These are phyloP conservation scores for Trichosporon coremiiforme DNA, from an alignment of 1,284 basidiomycete genomes.

Conservation along the genomic window DNA sequence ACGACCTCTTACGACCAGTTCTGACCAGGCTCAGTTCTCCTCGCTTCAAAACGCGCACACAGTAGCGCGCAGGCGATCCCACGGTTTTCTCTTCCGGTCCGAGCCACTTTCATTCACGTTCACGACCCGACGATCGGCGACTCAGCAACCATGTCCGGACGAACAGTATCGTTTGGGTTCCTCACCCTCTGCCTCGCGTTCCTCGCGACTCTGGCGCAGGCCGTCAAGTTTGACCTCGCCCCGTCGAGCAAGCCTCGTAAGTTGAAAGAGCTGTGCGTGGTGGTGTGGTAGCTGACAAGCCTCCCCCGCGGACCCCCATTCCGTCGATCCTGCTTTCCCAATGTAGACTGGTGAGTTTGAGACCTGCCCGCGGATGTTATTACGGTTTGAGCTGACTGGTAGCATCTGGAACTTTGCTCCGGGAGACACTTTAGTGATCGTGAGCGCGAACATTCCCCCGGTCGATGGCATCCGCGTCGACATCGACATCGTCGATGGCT, in stretches of 20 bases:
- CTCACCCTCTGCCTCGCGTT: slow-evolving; percentile 33
- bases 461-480: slow-evolving; percentile 78
- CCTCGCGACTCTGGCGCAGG: slow-evolving; percentile 44
- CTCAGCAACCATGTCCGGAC: slow-evolving; percentile 14
- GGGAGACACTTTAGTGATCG: slow-evolving; percentile 80
- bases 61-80: background rate
- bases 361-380: background rate
- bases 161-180: slow-evolving; percentile 21
- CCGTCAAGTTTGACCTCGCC: slow-evolving; percentile 81
- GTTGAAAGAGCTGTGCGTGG: slow-evolving; percentile 20
- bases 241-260: slow-evolving; percentile 67
- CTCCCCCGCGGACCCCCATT: slow-evolving; percentile 1
- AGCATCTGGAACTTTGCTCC: slow-evolving; percentile 96
- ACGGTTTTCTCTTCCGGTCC: background rate
- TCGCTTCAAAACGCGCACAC: slow-evolving; percentile 14
- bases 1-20: slow-evolving; percentile 7
- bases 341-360: slow-evolving; percentile 48
- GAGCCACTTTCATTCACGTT: background rate
- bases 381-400: slow-evolving; percentile 44
- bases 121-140: slow-evolving; percentile 29
- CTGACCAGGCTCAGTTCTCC: background rate
- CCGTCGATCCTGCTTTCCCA: slow-evolving; percentile 16
- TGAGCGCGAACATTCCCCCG: slow-evolving; percentile 84
- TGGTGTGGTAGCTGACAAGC: background rate
- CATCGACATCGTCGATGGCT: slow-evolving; percentile 91